A percentile compares a stretch with the other conserved stretches of the same genome.
These are phyloP conservation scores for Cladosporium sp. DNA, from an alignment of 2,329 filamentous ascomycete genomes.

Conservation along the genomic window DNA sequence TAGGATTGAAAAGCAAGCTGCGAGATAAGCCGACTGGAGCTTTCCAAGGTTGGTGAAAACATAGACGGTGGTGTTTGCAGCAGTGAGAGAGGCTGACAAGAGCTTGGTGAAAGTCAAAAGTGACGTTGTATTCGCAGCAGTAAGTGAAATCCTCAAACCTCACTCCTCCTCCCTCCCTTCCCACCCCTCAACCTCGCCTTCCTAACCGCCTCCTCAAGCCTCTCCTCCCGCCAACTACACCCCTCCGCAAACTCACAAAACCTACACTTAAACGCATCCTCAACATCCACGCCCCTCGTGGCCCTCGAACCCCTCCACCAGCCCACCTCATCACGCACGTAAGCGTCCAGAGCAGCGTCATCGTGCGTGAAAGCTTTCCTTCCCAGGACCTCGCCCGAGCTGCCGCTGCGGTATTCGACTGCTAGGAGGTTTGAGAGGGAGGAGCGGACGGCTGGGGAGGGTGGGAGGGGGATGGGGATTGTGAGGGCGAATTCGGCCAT, in stretches of 20 bases:
- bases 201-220: constrained; percentile 55
- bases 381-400: constrained; percentile 50
- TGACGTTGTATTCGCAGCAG: too few species aligned
- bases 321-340: constrained; percentile 65
- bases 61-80: too few species aligned
- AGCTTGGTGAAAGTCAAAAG: too few species aligned
- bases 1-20: too few species aligned
- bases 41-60: too few species aligned
- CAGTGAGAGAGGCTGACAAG: too few species aligned
- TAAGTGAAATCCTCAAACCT: too few species aligned
- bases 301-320: constrained; percentile 81
- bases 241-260: constrained; percentile 75
- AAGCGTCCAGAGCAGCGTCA: constrained; percentile 55
- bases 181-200: constrained; percentile 23
- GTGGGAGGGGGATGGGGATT: constrained; percentile 23
- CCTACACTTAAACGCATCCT: constrained; percentile 84
- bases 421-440: constrained; percentile 52
- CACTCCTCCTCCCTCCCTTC: constrained; percentile 17
- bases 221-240: constrained; percentile 71
- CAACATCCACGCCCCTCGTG: constrained; percentile 69
- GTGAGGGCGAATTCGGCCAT: constrained; percentile 51
- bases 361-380: constrained; percentile 63
- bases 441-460: constrained; percentile 41
- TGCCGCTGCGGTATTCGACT: constrained; percentile 49
- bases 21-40: too few species aligned